phyloP scores from a whole-genome alignment of 1,284 basidiomycete species.

The Singerocomus inundabilis region DNA sequence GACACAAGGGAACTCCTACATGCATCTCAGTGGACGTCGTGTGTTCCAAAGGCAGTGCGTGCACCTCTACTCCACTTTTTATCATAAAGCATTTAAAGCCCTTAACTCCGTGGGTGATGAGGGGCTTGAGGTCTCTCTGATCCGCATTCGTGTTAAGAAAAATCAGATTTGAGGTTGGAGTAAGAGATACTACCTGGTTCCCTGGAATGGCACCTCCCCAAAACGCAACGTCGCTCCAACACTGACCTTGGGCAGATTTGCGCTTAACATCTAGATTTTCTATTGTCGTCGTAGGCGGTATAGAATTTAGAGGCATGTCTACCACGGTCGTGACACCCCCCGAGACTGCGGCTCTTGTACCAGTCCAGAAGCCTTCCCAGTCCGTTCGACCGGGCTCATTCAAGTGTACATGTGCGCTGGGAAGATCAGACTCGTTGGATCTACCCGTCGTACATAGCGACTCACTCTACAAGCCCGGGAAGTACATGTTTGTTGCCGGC shows the following conservation, averaged over 20 bases:
- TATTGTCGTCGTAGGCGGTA: conserved; percentile 89
- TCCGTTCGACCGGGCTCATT: conserved; percentile 90
- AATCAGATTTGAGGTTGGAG: neutral
- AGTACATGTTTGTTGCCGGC: conserved; percentile 65
- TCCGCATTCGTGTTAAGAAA: conserved; percentile 4
- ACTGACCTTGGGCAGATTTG: conserved; percentile 67
- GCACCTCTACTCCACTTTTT: conserved; percentile 87
- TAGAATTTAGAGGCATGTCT: conserved; percentile 95
- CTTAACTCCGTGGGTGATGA: conserved; percentile 78
- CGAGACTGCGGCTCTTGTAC: conserved; percentile 82
- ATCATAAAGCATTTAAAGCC: conserved; percentile 97
- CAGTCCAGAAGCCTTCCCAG: conserved; percentile 94
- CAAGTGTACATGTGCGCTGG: conserved; percentile 86
- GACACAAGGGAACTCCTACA: conserved; percentile 88
- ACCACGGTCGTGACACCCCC: conserved; percentile 91
- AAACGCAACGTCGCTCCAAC: conserved; percentile 85
- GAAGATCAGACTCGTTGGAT: neutral
- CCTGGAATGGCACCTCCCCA: conserved; percentile 94
- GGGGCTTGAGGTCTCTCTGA: conserved; percentile 59
- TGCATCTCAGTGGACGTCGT: conserved; percentile 5
- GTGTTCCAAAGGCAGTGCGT: conserved; percentile 19
- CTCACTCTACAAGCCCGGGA: conserved; percentile 69
- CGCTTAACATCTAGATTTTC: conserved; percentile 71
- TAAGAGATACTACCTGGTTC: conserved; percentile 61
- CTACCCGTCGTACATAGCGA: neutral